A percentile compares a stretch with the other conserved stretches of the same genome.
These are phyloP conservation scores for Solanum hybrid DNA, from an alignment of 305 asterid species.

Conservation along the genomic window DNA sequence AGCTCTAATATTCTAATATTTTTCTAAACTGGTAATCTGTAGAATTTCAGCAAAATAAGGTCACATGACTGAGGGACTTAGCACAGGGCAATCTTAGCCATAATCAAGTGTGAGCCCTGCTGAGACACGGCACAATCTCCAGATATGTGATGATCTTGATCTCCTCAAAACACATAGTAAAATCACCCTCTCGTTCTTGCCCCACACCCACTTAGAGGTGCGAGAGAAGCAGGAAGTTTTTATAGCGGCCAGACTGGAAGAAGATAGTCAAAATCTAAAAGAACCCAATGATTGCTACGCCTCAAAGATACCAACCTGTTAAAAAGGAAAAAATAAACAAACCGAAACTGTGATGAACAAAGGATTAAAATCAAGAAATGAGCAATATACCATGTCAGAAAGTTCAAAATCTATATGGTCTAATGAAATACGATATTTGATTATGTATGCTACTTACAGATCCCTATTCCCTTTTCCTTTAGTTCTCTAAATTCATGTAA, in stretches of 20 bases:
- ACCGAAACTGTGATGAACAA: not conserved
- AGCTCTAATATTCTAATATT: conserved; percentile 19
- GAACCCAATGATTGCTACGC: conserved; percentile 30
- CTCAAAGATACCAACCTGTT: conserved; percentile 58
- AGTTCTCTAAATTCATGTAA: not conserved
- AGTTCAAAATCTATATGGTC: not conserved
- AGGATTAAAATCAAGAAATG: not conserved
- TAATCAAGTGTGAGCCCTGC: conserved; percentile 83
- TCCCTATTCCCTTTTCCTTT: not conserved
- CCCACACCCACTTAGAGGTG: conserved; percentile 98
- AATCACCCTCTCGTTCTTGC: conserved; percentile 44
- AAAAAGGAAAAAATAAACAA: conserved; percentile 6
- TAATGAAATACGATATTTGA: not conserved
- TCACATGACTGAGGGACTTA: conserved; percentile 27
- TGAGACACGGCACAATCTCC: conserved; percentile 92
- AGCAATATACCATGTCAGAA: not conserved
- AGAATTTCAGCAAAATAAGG: conserved; percentile 17
- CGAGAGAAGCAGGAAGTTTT: conserved; percentile 52
- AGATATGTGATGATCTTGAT: conserved; percentile 76
- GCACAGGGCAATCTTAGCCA: conserved; percentile 61
- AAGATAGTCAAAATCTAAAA: conserved; percentile 33
- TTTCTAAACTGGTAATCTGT: not conserved
- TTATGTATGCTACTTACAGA: not conserved
- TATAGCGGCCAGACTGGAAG: conserved; percentile 97
- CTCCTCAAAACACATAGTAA: conserved; percentile 55